Base-by-base conservation (phyloP, 2,329 filamentous ascomycete species). In the Sodiomyces alkalinus region DNA sequence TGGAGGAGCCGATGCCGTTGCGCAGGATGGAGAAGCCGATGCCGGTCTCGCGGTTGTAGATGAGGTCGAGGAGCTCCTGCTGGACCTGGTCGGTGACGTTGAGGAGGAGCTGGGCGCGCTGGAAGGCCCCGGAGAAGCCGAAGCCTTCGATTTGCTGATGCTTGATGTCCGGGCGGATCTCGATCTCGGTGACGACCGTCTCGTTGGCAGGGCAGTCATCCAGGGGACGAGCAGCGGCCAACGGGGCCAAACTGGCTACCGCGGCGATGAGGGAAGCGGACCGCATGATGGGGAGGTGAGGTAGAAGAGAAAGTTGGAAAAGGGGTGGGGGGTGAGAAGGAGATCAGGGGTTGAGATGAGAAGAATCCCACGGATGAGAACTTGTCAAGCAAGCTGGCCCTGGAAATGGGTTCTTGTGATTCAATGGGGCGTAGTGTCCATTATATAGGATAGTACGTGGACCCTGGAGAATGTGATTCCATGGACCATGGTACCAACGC, bases 1-100 rank as follows among this genome's bases (percentile, higher is more conserved):
- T 44, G 10, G 47, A 51, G 11, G 47, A 53, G 2, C 55, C 53
- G 32, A 58, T 52, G 11, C 53, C 52, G 40, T 58, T 58, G 27
- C 54, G 48, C 10, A 58, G 39, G 22, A 58, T 58, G 11, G 47
- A 45, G 31, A 58, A 50, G 23, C 50, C 45, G 22, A 29, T 29
- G 16, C 27, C 27, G 2, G 27, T 29, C 21, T 29, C 27, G 5
- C 20, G 19, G 21, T 21, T 29, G 27, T 29, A 29, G 21, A 29
- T n/a, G n/a, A 29, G 27, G 21, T 29, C 27, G 2, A 29, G 27
- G 21, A 29, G 27, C 20, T 29, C 27, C 16, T 29, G 17, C n/a
- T 29, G 27, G 13, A 22, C 20, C 6, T 18, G 7, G 10, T 23
- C 16, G 7, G 27, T 29, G 7, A 24, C 20, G n/a, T 29, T 29